Percentiles rank a stretch among this genome's conserved stretches.
Conservation (phyloP, 1,284 basidiomycete species). For the Anthracocystis panici-leucophaei region DNA sequence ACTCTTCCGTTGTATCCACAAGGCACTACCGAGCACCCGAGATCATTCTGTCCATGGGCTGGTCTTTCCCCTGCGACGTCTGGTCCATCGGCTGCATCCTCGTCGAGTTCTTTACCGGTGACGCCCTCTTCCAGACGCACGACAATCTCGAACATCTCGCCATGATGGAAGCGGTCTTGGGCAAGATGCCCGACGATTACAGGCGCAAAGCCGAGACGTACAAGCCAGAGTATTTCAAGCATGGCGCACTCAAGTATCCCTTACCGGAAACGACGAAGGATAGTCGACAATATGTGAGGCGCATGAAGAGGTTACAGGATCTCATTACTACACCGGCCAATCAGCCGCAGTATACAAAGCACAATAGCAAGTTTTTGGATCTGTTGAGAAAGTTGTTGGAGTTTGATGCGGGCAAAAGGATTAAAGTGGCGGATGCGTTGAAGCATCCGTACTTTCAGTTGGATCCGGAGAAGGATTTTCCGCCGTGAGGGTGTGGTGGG, state of each 20-base stretch:
- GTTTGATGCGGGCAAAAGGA: conserved; percentile 84
- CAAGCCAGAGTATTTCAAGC: conserved; percentile 93
- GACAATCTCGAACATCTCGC: conserved; percentile 98
- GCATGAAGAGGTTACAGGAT: conserved; percentile 85
- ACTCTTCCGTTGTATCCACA: conserved; percentile 96
- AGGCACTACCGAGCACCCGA: conserved; percentile 99
- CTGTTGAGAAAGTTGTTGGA: conserved; percentile 87
- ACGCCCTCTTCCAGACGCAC: conserved; percentile 97
- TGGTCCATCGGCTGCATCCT: conserved; percentile 99
- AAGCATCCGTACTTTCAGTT: conserved; percentile 67
- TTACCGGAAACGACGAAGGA: conserved; percentile 86
- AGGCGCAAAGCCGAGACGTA: conserved; percentile 72
- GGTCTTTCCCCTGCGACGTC: conserved; percentile 98
- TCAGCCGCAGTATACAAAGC: conserved; percentile 54
- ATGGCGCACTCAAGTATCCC: conserved; percentile 88
- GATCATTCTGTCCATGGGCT: conserved; percentile 93
- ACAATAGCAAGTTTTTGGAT: conserved; percentile 84
- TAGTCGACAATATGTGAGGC: conserved; percentile 92
- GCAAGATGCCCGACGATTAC: conserved; percentile 90
- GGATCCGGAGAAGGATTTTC: conserved; percentile 60
- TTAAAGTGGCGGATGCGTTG: conserved; percentile 64
- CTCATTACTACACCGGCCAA: conserved; percentile 76
- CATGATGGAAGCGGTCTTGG: conserved; percentile 99
- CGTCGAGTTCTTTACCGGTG: conserved; percentile 97
- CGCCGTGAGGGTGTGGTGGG: conserved; percentile 20